Percentiles rank a stretch among this genome's conserved stretches.
phyloP scores from a whole-genome alignment of 805 yeast genomes.

The Kuraishia hungarica region DNA sequence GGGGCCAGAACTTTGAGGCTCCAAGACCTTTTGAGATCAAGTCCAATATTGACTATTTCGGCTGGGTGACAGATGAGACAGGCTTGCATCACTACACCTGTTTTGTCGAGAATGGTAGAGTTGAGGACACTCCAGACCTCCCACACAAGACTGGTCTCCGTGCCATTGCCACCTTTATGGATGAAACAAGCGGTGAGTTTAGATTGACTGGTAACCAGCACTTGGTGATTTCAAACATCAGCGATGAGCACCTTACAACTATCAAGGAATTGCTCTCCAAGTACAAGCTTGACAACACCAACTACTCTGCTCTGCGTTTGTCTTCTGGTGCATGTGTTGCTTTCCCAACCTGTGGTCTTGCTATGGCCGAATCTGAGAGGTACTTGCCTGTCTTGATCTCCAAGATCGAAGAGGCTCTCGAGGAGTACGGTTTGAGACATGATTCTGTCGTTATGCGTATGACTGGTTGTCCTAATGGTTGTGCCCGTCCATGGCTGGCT shows the following conservation, averaged over 20 bases:
- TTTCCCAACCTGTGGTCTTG: slow-evolving; percentile 96
- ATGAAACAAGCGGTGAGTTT: slow-evolving; percentile 68
- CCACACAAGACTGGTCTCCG: slow-evolving; percentile 86
- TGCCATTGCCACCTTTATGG: slow-evolving; percentile 60
- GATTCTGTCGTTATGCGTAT: slow-evolving; percentile 94
- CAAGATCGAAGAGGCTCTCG: slow-evolving; percentile 79
- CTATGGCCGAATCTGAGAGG: slow-evolving; percentile 98
- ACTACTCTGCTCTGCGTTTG: slow-evolving; percentile 75
- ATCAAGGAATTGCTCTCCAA: slow-evolving; percentile 59
- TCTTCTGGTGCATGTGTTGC: slow-evolving; percentile 97
- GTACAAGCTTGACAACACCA: slow-evolving; percentile 77
- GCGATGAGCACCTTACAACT: slow-evolving; percentile 54
- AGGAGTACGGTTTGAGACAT: slow-evolving; percentile 87
- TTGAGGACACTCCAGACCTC: slow-evolving; percentile 83
- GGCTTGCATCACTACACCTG: slow-evolving; percentile 87
- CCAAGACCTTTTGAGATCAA: slow-evolving; percentile 69
- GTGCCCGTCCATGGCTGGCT: slow-evolving; percentile 98
- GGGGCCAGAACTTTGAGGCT: slow-evolving; percentile 68
- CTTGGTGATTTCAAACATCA: slow-evolving; percentile 63
- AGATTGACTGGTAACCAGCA: slow-evolving; percentile 96
- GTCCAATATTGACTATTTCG: slow-evolving; percentile 85
- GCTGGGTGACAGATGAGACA: slow-evolving; percentile 84
- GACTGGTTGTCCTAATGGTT: slow-evolving; percentile 99
- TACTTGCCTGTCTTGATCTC: slow-evolving; percentile 75
- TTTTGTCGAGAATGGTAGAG: slow-evolving; percentile 93